Evolutionary conservation across 805 yeast genomes (phyloP), one percentile per base, ranked within the genome.

Genomic region (Barnettozyma vustinii): DNA sequence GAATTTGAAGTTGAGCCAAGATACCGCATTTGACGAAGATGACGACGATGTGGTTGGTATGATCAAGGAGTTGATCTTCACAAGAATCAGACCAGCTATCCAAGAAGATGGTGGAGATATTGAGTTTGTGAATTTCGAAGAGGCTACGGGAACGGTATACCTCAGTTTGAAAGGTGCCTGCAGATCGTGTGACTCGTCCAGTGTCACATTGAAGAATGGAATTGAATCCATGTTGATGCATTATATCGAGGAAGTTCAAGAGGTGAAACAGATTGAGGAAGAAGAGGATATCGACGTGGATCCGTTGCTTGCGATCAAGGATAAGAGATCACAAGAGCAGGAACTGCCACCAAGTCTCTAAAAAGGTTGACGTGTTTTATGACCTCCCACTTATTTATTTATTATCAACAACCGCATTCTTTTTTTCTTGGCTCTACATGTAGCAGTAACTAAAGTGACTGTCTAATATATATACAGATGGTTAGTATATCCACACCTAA

Each of bases 31-130:
- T 44, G 69, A 66, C 45, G 87, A 83, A 21, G 81, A 80, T 12
- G 88, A 83, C 53, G 87, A 81, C 51, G 89, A 83, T 53, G 69
- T 83, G 18, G 78, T 81, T 6, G 73, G 75, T 23, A 83, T 82
- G 77, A 83, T 83, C 56, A 83, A 83, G 56, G 89, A 83, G 62
- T 66, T 83, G 54, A 80, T 83, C 35, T 81, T 80, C 61, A 83
- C 89, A 1, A 73, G 86, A 59, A 83, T 83, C 44, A 74, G 85
- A 61, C 89, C 89, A 1, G 87, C 88, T 0, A 74, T 83, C 52
- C 87, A 81, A 61, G 89, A 83, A 52, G 89, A 83, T 58, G 89
- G 89, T 42, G 89, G 89, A 5, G 89, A 83, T 59, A 76, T 83
- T 41, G 87, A 81, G 57, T 83, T 81, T 65, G 80, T 83, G 32